A percentile compares a stretch with the other conserved stretches of the same genome.
These are phyloP conservation scores for Mycena albidolilacea DNA, from an alignment of 768 basidiomycete genomes.

Conservation along the genomic window DNA sequence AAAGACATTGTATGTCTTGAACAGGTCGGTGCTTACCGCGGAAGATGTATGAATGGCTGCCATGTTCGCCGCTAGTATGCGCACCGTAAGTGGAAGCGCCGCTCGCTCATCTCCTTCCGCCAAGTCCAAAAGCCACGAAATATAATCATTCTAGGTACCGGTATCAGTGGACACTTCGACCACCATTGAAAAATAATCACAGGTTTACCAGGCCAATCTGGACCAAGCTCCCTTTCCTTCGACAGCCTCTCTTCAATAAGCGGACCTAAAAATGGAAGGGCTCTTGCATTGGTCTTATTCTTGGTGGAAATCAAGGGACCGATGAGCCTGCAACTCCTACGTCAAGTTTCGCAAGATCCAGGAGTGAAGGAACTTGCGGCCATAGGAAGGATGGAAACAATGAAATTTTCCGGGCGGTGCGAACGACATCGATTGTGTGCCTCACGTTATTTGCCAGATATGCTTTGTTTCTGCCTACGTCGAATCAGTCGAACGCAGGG, in stretches of 20 bases:
- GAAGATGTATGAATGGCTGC: conserved; percentile 52
- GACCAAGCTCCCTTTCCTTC: conserved; percentile 28
- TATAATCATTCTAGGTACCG: conserved; percentile 45
- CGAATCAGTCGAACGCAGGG: too few species aligned
- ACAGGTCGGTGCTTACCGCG: conserved; percentile 43
- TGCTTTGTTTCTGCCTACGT: not conserved
- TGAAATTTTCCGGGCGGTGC: not conserved
- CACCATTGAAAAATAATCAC: conserved; percentile 1
- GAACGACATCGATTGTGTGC: conserved; percentile 25
- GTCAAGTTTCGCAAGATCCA: too few species aligned
- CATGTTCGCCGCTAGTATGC: conserved; percentile 51
- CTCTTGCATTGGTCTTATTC: conserved; percentile 6
- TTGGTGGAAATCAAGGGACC: conserved; percentile 17
- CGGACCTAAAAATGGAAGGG: not conserved
- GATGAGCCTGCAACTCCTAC: not conserved
- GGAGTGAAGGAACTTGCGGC: conserved; percentile 18
- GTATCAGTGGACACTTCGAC: not conserved
- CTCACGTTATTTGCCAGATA: conserved; percentile 26
- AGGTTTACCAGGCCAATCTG: conserved; percentile 27
- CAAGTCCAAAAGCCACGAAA: conserved; percentile 50
- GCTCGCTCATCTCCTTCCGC: conserved; percentile 38
- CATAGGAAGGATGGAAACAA: conserved; percentile 20
- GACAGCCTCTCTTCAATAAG: not conserved
- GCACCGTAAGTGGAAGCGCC: conserved; percentile 32
- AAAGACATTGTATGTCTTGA: too few species aligned